Percentiles rank a stretch among this genome's conserved stretches.
phyloP scores from a whole-genome alignment of 805 yeast genomes.

The Teunomyces pallodes region DNA sequence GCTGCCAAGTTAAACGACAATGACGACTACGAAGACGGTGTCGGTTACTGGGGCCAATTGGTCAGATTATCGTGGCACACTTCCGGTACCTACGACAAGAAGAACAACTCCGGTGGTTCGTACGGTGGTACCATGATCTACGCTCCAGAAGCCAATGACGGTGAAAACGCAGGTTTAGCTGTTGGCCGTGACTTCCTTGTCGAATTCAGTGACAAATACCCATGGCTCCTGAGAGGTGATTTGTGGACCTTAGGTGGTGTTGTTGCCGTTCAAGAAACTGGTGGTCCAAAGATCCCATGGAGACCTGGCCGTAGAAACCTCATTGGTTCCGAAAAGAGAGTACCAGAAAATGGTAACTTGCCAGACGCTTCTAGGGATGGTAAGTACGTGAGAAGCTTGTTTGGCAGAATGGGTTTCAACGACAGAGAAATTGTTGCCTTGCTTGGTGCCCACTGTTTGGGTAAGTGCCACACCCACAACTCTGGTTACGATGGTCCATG shows the following conservation, averaged over 20 bases:
- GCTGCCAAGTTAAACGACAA: conserved; percentile 36
- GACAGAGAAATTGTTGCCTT: conserved; percentile 42
- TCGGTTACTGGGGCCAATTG: conserved; percentile 38
- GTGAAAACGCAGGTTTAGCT: conserved; percentile 49
- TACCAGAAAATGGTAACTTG: conserved; percentile 49
- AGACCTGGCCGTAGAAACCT: conserved; percentile 49
- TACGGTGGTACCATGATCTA: conserved; percentile 37
- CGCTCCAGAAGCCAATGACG: conserved; percentile 54
- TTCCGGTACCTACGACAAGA: conserved; percentile 30
- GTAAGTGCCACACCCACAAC: conserved; percentile 35
- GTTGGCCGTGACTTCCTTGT: conserved; percentile 55
- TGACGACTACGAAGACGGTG: conserved; percentile 31
- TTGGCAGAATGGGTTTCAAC: conserved; percentile 42
- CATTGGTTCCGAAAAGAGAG: conserved; percentile 17
- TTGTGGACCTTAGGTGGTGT: conserved; percentile 74
- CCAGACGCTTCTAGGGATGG: conserved; percentile 49
- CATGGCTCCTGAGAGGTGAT: conserved; percentile 64
- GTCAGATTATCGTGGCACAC: conserved; percentile 41
- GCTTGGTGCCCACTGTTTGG: conserved; percentile 43
- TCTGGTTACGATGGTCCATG: conserved; percentile 44
- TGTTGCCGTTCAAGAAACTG: conserved; percentile 58
- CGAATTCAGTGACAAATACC: conserved; percentile 53
- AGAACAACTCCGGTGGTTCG: conserved; percentile 32
- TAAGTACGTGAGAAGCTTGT: conserved; percentile 44
- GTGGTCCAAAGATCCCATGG: conserved; percentile 63